These are phyloP conservation scores for Pseudophaeomoniella oleicola DNA, from an alignment of 2,329 filamentous ascomycete species.

Conservation along the genomic window DNA sequence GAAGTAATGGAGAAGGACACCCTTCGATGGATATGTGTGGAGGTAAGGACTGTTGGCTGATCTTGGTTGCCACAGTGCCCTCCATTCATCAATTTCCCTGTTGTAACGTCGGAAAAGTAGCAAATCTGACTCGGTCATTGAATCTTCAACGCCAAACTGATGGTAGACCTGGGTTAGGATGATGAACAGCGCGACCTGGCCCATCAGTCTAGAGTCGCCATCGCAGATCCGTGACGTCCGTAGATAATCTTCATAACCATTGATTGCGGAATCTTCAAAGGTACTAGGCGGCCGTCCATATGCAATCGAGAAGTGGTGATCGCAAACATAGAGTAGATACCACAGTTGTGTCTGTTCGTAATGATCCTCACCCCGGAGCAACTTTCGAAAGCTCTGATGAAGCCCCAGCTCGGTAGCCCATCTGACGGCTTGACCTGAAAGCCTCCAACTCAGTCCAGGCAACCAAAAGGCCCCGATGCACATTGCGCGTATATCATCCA, in stretches of 20 bases:
- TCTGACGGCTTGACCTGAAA: slow-evolving; percentile 43
- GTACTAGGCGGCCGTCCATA: slow-evolving; percentile 46
- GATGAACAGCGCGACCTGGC: slow-evolving; percentile 42
- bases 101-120: slow-evolving; percentile 32
- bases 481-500: slow-evolving; percentile 44
- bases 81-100: slow-evolving; percentile 38
- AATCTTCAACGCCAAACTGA: slow-evolving; percentile 42
- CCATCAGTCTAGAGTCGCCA: slow-evolving; percentile 41
- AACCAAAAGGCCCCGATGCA: slow-evolving; percentile 50
- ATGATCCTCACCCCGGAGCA: slow-evolving; percentile 34
- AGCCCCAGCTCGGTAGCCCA: slow-evolving; percentile 44
- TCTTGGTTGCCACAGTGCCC: slow-evolving; percentile 31
- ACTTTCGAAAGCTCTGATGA: slow-evolving; percentile 37
- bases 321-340: slow-evolving; percentile 51
- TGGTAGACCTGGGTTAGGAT: slow-evolving; percentile 42
- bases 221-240: slow-evolving; percentile 35
- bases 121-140: slow-evolving; percentile 35
- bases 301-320: slow-evolving; percentile 50
- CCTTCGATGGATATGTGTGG: slow-evolving; percentile 34
- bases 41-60: slow-evolving; percentile 31
- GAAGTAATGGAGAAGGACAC: slow-evolving; percentile 37
- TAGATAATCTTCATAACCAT: slow-evolving; percentile 43
- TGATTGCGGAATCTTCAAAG: slow-evolving; percentile 41
- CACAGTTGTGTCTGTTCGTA: slow-evolving; percentile 44
- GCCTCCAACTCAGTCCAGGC: slow-evolving; percentile 47